Conservation (phyloP, 108 stramenopile species). For the Pseudonitzschia multiseries region DNA sequence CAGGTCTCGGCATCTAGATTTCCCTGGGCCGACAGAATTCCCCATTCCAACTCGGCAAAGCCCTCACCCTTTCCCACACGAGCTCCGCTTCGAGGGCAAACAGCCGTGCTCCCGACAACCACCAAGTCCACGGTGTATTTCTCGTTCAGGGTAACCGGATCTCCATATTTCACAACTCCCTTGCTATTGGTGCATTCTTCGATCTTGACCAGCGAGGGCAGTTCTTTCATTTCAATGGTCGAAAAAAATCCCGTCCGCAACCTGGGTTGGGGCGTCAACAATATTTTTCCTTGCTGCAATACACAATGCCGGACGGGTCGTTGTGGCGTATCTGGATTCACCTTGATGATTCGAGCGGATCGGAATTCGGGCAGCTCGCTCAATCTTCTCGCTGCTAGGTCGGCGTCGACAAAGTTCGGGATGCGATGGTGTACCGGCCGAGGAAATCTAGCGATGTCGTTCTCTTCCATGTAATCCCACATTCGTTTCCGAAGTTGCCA, state of each 20-base stretch:
- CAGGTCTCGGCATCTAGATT: constrained; percentile 56
- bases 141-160: constrained; percentile 62
- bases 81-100: constrained; percentile 70
- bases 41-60: constrained; percentile 81
- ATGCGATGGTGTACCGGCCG: constrained; percentile 76
- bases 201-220: constrained; percentile 50
- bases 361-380: constrained; percentile 54
- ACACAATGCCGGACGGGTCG: constrained; percentile 53
- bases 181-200: constrained; percentile 55
- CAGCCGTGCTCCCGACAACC: constrained; percentile 72
- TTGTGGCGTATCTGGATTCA: constrained; percentile 77
- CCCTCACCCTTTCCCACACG: constrained; percentile 77
- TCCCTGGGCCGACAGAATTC: constrained; percentile 60
- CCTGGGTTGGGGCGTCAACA: constrained; percentile 71
- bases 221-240: constrained; percentile 37
- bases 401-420: constrained; percentile 67
- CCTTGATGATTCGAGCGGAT: constrained; percentile 50
- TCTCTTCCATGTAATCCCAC: constrained; percentile 68
- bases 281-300: constrained; percentile 51
- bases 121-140: constrained; percentile 67
- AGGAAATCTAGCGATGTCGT: constrained; percentile 59
- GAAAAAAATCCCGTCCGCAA: constrained; percentile 72
- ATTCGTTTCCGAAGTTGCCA: constrained; percentile 69
- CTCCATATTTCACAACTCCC: constrained; percentile 65
- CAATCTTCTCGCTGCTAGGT: constrained; percentile 49